These are phyloP conservation scores for Ramaria sp. DNA, from an alignment of 768 basidiomycete species.

Conservation along the genomic window DNA sequence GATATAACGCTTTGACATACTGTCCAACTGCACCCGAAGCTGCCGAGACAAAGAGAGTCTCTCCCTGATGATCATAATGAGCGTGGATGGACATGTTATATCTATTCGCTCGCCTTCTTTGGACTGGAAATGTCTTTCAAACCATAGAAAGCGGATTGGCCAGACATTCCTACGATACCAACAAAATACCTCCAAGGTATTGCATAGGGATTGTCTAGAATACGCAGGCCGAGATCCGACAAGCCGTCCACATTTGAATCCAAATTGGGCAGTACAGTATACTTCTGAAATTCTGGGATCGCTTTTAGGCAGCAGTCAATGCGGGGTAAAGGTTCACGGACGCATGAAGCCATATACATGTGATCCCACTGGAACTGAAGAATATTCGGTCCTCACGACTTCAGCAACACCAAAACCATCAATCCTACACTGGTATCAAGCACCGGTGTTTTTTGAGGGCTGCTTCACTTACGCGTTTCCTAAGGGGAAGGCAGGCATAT, in stretches of 20 bases:
- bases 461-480: not conserved
- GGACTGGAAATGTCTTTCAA: not conserved
- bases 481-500: not conserved
- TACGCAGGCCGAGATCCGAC: not conserved
- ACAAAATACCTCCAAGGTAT: not conserved
- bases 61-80: no score
- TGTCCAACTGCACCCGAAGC: not conserved
- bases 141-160: not conserved
- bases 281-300: no score
- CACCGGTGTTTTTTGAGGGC: not conserved
- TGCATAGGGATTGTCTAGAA: not conserved
- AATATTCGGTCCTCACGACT: no score
- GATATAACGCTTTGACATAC: not conserved
- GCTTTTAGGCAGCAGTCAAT: no score
- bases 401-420: no score
- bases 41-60: conserved; percentile 3
- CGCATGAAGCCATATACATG: no score
- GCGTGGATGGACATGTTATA: no score
- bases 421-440: no score
- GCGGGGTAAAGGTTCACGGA: no score
- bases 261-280: not conserved
- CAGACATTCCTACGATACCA: not conserved
- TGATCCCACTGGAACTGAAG: no score
- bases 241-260: not conserved
- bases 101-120: no score